Evolutionary conservation across 2,329 filamentous ascomycete genomes (phyloP).

Genomic region (Colletotrichum lentis): DNA sequence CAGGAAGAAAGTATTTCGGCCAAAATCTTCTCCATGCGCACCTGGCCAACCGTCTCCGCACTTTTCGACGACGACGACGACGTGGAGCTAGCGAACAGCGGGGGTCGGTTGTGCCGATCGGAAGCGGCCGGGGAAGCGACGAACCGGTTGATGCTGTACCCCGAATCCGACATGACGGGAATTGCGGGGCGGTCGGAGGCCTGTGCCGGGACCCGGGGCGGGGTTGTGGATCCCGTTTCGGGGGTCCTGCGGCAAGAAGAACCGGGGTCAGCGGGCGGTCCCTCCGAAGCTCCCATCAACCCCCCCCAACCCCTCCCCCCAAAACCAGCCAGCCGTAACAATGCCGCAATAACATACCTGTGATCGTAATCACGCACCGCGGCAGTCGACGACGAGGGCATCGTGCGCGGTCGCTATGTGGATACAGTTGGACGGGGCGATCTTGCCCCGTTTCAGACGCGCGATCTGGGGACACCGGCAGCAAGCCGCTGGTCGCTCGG

Average conservation of each 20-base stretch:
- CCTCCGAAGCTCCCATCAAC: not conserved
- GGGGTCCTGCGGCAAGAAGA: not conserved
- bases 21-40: slow-evolving; percentile 16
- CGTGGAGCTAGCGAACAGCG: not conserved
- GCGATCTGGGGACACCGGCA: not conserved
- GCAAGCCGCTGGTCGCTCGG: not conserved
- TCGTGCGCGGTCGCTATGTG: not conserved
- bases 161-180: slow-evolving; percentile 15
- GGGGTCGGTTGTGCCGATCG: not conserved
- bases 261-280: not conserved
- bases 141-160: slow-evolving; percentile 21
- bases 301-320: no score
- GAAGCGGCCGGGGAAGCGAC: not conserved
- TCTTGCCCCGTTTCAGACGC: not conserved
- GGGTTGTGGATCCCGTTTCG: not conserved
- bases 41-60: not conserved
- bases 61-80: not conserved
- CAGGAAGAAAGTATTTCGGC: slow-evolving; percentile 6
- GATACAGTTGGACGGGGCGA: not conserved
- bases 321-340: no score
- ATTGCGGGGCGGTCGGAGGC: slow-evolving; percentile 26
- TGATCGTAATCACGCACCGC: slow-evolving; percentile 2
- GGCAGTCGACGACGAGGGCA: slow-evolving; percentile 25
- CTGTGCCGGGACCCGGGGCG: slow-evolving; percentile 1
- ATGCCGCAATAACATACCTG: not conserved